A percentile compares a stretch with the other conserved stretches of the same genome.
Conservation (phyloP, 2,329 filamentous ascomycete genomes). For the Sporothrix schenckii region DNA sequence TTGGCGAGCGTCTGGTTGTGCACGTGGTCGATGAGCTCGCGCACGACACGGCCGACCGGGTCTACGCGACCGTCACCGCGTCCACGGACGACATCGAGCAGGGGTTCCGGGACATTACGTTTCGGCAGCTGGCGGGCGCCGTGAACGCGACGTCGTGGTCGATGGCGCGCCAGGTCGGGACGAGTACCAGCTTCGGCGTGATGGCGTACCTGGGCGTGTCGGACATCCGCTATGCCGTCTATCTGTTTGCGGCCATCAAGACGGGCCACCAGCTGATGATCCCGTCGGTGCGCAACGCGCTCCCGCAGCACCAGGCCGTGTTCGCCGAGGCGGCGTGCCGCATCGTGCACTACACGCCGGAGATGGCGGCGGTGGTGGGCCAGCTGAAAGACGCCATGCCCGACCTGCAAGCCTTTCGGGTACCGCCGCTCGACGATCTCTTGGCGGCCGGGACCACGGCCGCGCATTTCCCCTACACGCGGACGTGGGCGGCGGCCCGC, state of each 20-base stretch:
- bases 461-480: constrained; percentile 32
- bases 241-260: constrained; percentile 31
- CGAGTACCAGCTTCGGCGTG: constrained; percentile 22
- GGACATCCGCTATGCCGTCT: constrained; percentile 32
- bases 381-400: not conserved
- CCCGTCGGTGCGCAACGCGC: constrained; percentile 29
- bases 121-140: not conserved
- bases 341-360: constrained; percentile 23
- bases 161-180: not conserved
- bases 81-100: not conserved
- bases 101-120: constrained; percentile 5
- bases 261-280: constrained; percentile 33
- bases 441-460: not conserved
- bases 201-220: constrained; percentile 33
- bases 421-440: not conserved
- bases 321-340: constrained; percentile 29
- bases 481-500: constrained; percentile 32
- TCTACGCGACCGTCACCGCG: not conserved
- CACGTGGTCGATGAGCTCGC: constrained; percentile 5
- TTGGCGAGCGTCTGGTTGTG: not conserved
- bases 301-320: constrained; percentile 26
- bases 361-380: not conserved
- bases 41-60: not conserved
- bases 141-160: constrained; percentile 1
- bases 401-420: not conserved